phyloP scores from a whole-genome alignment of 2,329 filamentous ascomycete genomes.

The Clarireedia monteithiana region DNA sequence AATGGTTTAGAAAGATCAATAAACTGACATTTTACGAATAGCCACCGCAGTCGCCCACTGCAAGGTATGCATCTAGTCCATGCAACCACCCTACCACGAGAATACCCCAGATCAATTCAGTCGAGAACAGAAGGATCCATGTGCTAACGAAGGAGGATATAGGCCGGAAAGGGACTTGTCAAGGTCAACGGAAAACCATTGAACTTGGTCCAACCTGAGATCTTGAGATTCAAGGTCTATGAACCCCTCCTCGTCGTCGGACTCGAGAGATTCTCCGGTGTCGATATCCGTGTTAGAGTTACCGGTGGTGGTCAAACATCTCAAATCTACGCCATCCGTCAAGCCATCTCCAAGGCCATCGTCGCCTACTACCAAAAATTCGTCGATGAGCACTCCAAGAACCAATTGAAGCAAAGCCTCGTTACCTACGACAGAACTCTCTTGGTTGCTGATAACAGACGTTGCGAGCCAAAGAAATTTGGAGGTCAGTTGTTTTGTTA shows the following conservation, averaged over 20 bases:
- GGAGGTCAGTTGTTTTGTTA: constrained; percentile 33
- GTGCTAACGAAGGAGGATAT: constrained; percentile 23
- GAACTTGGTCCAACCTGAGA: constrained; percentile 87
- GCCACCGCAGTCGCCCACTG: constrained; percentile 68
- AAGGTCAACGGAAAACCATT: constrained; percentile 99
- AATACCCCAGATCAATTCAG: neutral
- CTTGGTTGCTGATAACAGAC: constrained; percentile 97
- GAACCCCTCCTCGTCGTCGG: constrained; percentile 96
- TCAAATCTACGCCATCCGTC: constrained; percentile 96
- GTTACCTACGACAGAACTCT: constrained; percentile 95
- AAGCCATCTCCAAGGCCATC: constrained; percentile 97
- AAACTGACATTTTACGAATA: constrained; percentile 30
- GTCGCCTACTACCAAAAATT: constrained; percentile 99
- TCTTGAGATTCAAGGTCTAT: constrained; percentile 99
- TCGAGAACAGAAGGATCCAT: neutral
- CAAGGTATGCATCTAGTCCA: constrained; percentile 50
- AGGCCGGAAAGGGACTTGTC: constrained; percentile 81
- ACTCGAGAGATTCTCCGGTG: constrained; percentile 91
- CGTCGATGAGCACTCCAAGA: constrained; percentile 99
- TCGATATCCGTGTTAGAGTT: constrained; percentile 97
- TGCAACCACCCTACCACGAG: neutral
- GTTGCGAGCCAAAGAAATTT: constrained; percentile 97
- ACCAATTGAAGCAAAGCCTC: constrained; percentile 95
- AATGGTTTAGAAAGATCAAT: constrained; percentile 26
- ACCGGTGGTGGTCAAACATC: constrained; percentile 95